Evolutionary conservation across 2,329 filamentous ascomycete genomes (phyloP).

Genomic region (Alternaria burnsii): DNA sequence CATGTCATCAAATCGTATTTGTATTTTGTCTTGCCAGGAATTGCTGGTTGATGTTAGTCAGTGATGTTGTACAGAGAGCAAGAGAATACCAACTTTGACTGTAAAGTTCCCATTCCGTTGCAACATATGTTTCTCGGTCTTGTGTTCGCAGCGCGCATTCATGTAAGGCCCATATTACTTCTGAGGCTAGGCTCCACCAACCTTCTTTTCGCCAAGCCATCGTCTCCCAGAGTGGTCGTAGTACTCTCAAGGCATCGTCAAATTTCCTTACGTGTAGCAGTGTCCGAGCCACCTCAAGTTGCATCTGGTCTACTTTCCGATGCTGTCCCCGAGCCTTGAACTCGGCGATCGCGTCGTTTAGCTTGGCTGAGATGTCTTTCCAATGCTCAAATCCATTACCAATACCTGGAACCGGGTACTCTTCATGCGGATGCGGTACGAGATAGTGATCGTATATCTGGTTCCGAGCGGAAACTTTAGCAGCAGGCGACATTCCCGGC

Average conservation of each 20-base stretch:
- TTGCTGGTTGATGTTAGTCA: constrained; percentile 36
- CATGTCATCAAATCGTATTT: constrained; percentile 59
- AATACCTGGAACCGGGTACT: constrained; percentile 57
- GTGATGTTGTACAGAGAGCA: too few species aligned
- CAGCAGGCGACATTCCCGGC: constrained; percentile 64
- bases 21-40: constrained; percentile 45
- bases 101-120: constrained; percentile 66
- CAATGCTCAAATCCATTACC: constrained; percentile 61
- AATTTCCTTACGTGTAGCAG: constrained; percentile 61
- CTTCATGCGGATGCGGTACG: constrained; percentile 65
- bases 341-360: constrained; percentile 59
- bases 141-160: constrained; percentile 60
- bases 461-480: constrained; percentile 62
- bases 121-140: constrained; percentile 59
- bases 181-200: constrained; percentile 66
- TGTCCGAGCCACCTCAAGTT: constrained; percentile 64
- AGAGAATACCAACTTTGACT: constrained; percentile 36
- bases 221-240: constrained; percentile 63
- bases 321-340: constrained; percentile 63
- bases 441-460: constrained; percentile 68
- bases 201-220: constrained; percentile 67
- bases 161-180: constrained; percentile 63
- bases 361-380: constrained; percentile 57
- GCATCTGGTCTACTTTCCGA: constrained; percentile 63
- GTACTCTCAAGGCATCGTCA: constrained; percentile 59